phyloP scores from a whole-genome alignment of 2,329 filamentous ascomycete genomes.

The Hypoxylon sp. region DNA sequence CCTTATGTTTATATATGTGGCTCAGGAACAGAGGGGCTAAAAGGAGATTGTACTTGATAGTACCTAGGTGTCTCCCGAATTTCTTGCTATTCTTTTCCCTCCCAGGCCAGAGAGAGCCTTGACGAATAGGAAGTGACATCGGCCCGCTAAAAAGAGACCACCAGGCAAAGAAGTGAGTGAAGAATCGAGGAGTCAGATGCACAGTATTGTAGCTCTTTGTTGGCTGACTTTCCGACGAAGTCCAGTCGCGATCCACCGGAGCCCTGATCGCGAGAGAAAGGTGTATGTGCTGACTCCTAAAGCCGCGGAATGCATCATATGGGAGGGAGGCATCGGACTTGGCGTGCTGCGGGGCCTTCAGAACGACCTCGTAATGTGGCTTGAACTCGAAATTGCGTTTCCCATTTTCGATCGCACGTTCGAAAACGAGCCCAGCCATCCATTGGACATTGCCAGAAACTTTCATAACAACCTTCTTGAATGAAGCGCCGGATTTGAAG shows the following conservation, averaged over 20 bases:
- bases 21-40: slow-evolving; percentile 94
- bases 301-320: slow-evolving; percentile 97
- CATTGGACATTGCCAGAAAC: slow-evolving; percentile 95
- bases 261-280: slow-evolving; percentile 92
- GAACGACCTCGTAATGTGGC: slow-evolving; percentile 90
- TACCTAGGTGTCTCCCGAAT: slow-evolving; percentile 96
- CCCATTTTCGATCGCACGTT: slow-evolving; percentile 81
- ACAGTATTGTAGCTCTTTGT: slow-evolving; percentile 97
- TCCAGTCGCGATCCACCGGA: slow-evolving; percentile 89
- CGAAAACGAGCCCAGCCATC: slow-evolving; percentile 92
- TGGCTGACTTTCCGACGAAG: slow-evolving; percentile 78
- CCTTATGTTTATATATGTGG: slow-evolving; percentile 99
- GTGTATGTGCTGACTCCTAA: slow-evolving; percentile 96
- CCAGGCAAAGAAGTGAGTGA: slow-evolving; percentile 98
- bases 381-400: slow-evolving; percentile 88
- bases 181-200: slow-evolving; percentile 94
- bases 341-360: slow-evolving; percentile 84
- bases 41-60: slow-evolving; percentile 96
- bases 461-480: slow-evolving; percentile 99
- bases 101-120: slow-evolving; percentile 91
- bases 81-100: slow-evolving; percentile 98
- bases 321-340: slow-evolving; percentile 67
- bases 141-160: slow-evolving; percentile 97
- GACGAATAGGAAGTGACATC: slow-evolving; percentile 93
- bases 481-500: slow-evolving; percentile 81